These are phyloP conservation scores for Candida anglica DNA, from an alignment of 805 yeast genomes.

Conservation along the genomic window DNA sequence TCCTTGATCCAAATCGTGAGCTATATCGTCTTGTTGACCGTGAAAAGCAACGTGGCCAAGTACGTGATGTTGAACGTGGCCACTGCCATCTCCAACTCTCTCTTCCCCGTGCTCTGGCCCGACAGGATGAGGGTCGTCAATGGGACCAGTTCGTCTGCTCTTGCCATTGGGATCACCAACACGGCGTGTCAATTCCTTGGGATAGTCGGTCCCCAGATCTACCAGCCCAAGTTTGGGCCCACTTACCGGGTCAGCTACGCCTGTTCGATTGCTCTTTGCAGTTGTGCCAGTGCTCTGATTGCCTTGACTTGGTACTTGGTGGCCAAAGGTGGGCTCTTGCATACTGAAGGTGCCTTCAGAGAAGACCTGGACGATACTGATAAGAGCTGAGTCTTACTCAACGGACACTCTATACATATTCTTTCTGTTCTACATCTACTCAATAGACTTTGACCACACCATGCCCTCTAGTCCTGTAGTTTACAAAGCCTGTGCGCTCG, in stretches of 20 bases:
- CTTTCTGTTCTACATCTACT: too few species aligned
- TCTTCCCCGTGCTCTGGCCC: conserved; percentile 13
- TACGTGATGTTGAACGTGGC: conserved; percentile 11
- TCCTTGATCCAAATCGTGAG: conserved; percentile 10
- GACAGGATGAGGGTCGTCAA: conserved; percentile 12
- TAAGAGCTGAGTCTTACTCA: too few species aligned
- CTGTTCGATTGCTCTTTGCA: conserved; percentile 9
- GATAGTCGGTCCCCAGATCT: conserved; percentile 11
- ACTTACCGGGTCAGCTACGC: conserved; percentile 8
- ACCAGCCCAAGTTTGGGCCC: conserved; percentile 13
- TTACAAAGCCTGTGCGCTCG: too few species aligned
- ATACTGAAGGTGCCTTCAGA: conserved; percentile 11
- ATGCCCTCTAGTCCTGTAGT: too few species aligned
- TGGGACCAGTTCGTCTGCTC: conserved; percentile 10
- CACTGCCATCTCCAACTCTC: conserved; percentile 11
- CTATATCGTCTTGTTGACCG: conserved; percentile 8
- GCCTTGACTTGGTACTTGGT: conserved; percentile 10
- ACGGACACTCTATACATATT: too few species aligned
- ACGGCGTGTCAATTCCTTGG: conserved; percentile 10
- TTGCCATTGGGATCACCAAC: conserved; percentile 13
- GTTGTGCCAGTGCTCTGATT: conserved; percentile 5
- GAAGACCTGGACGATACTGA: too few species aligned
- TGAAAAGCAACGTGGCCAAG: conserved; percentile 6
- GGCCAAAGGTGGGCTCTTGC: conserved; percentile 7
- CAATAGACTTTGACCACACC: not conserved